A percentile compares a stretch with the other conserved stretches of the same genome.
Evolutionary conservation across 192 early-diverging fungal genomes (phyloP).

Genomic region (Entophlyctis luteolus): DNA sequence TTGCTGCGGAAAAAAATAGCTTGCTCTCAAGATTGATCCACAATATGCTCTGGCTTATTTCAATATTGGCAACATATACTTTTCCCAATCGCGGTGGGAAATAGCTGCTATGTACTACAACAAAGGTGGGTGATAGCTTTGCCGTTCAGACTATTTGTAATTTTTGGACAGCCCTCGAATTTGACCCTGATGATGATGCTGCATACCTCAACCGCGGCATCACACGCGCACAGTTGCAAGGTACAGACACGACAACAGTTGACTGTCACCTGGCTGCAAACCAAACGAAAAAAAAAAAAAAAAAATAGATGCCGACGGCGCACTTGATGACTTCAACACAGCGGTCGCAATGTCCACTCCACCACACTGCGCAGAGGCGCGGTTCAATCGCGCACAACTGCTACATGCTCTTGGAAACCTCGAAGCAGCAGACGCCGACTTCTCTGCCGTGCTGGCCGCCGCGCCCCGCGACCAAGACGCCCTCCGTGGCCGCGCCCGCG

Average conservation of each 20-base stretch:
- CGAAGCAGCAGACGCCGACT: slow-evolving; percentile 47
- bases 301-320: slow-evolving; percentile 28
- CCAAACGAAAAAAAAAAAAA: neutral
- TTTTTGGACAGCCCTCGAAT: slow-evolving; percentile 28
- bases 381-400: slow-evolving; percentile 44
- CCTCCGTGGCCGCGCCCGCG: slow-evolving; percentile 37
- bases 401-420: slow-evolving; percentile 28
- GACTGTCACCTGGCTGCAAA: no score
- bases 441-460: slow-evolving; percentile 37
- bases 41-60: slow-evolving; percentile 46
- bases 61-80: slow-evolving; percentile 51
- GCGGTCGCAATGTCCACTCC: slow-evolving; percentile 26
- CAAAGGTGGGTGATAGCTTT: no score
- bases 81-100: slow-evolving; percentile 47
- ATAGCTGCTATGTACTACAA: slow-evolving; percentile 38
- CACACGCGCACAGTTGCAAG: slow-evolving; percentile 41
- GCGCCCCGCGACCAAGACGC: slow-evolving; percentile 35
- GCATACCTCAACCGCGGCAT: slow-evolving; percentile 50
- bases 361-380: slow-evolving; percentile 29
- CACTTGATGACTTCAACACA: slow-evolving; percentile 39
- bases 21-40: slow-evolving; percentile 44
- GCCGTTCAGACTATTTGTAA: no score
- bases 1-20: slow-evolving; percentile 19
- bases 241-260: no score
- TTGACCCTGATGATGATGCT: slow-evolving; percentile 27